Percentiles rank a stretch among this genome's conserved stretches.
Conservation (phyloP, 805 yeast species). For the Lipomyces sp. region DNA sequence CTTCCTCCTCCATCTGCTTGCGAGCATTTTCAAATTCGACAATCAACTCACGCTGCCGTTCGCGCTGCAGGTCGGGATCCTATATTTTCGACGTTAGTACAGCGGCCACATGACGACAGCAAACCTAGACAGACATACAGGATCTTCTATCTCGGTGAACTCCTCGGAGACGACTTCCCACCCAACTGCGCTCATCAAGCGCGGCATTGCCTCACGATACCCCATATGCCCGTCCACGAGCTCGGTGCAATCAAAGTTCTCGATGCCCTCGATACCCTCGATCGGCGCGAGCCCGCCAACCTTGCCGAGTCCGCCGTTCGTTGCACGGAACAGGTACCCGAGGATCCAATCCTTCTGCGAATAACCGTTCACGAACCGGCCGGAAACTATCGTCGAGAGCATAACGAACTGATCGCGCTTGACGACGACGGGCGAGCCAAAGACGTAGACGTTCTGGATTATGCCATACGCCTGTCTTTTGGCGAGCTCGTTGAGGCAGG, state of each 20-base stretch:
- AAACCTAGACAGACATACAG: constrained; percentile 36
- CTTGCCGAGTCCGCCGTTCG: constrained; percentile 88
- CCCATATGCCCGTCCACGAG: constrained; percentile 93
- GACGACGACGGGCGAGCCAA: constrained; percentile 85
- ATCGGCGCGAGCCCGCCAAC: constrained; percentile 87
- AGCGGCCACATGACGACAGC: not conserved
- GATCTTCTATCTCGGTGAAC: constrained; percentile 92
- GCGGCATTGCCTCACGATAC: constrained; percentile 92
- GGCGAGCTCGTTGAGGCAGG: constrained; percentile 83
- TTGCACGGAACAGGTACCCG: constrained; percentile 91
- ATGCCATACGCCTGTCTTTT: constrained; percentile 82
- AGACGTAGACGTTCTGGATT: constrained; percentile 78
- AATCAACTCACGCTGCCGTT: constrained; percentile 71
- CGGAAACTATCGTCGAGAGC: constrained; percentile 84
- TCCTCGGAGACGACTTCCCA: constrained; percentile 86
- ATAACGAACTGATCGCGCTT: constrained; percentile 71
- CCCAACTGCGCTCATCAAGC: constrained; percentile 60
- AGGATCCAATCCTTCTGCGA: constrained; percentile 93
- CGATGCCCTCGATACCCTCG: constrained; percentile 58
- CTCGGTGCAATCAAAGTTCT: constrained; percentile 84
- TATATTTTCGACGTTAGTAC: not conserved
- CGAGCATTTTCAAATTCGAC: constrained; percentile 85
- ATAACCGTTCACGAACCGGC: constrained; percentile 84
- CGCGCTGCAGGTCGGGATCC: constrained; percentile 79
- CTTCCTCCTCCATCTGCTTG: constrained; percentile 45